A percentile compares a stretch with the other conserved stretches of the same genome.
phyloP scores from a whole-genome alignment of 2,329 filamentous ascomycete genomes.

The Botrytis paeoniae region DNA sequence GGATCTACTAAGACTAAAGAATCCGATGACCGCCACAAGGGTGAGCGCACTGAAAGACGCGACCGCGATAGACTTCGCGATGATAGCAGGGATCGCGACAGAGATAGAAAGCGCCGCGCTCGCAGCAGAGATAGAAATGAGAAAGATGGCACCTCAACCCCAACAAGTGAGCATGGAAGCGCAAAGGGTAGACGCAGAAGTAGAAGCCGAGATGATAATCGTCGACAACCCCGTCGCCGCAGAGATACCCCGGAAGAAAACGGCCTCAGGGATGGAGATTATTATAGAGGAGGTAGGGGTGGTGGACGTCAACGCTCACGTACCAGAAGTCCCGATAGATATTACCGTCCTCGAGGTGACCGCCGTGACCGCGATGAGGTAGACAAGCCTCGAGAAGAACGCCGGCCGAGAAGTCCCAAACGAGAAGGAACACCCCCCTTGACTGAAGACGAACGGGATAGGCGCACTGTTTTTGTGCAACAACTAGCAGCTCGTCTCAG shows the following conservation, averaged over 20 bases:
- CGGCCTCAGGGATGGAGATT: constrained; percentile 59
- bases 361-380: constrained; percentile 52
- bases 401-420: constrained; percentile 42
- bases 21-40: constrained; percentile 55
- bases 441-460: constrained; percentile 94
- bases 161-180: constrained; percentile 62
- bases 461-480: constrained; percentile 96
- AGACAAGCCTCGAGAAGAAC: constrained; percentile 45
- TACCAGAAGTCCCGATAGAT: constrained; percentile 66
- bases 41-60: constrained; percentile 50
- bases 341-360: constrained; percentile 50
- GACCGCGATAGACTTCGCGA: constrained; percentile 56
- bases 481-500: constrained; percentile 92
- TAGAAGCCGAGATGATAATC: constrained; percentile 73
- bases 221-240: constrained; percentile 69
- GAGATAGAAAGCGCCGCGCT: constrained; percentile 46
- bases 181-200: constrained; percentile 79
- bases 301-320: constrained; percentile 63
- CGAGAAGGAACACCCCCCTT: constrained; percentile 64
- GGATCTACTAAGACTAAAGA: constrained; percentile 48
- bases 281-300: constrained; percentile 54
- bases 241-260: constrained; percentile 52
- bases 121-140: constrained; percentile 32
- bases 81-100: constrained; percentile 53
- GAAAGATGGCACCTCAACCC: constrained; percentile 61